Conservation (phyloP, 306 rosid genomes). For the Castanea mollissima region DNA sequence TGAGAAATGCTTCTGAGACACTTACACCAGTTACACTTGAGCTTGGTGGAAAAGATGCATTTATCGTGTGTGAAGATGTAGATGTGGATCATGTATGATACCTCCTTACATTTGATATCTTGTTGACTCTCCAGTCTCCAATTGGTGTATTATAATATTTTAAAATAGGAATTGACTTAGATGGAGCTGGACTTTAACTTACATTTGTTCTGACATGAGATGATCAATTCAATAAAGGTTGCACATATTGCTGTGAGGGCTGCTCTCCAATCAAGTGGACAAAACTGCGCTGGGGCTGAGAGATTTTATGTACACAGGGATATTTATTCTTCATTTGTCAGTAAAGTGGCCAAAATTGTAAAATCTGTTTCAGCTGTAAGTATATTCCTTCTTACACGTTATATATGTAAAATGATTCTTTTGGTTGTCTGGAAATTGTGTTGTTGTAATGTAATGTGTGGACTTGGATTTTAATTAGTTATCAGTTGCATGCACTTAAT, state of each 20-base stretch:
- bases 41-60: conserved; percentile 99
- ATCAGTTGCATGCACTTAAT: conserved; percentile 3
- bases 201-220: conserved; percentile 11
- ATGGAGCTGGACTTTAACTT: neutral
- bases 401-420: conserved; percentile 9
- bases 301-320: conserved; percentile 84
- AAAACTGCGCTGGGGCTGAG: conserved; percentile 98
- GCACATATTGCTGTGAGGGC: conserved; percentile 93
- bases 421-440: neutral
- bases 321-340: conserved; percentile 72
- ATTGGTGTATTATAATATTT: neutral
- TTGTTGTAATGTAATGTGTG: neutral
- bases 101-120: conserved; percentile 17
- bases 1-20: conserved; percentile 83
- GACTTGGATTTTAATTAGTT: conserved; percentile 6
- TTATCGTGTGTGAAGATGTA: conserved; percentile 88
- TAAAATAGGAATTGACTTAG: neutral
- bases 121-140: neutral
- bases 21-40: conserved; percentile 91
- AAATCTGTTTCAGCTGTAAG: conserved; percentile 88
- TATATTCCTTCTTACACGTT: conserved; percentile 18
- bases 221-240: conserved; percentile 53
- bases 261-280: conserved; percentile 93
- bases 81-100: conserved; percentile 81
- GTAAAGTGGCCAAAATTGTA: conserved; percentile 66